phyloP scores from a whole-genome alignment of 805 yeast genomes.

The Teunomyces kruisii region DNA sequence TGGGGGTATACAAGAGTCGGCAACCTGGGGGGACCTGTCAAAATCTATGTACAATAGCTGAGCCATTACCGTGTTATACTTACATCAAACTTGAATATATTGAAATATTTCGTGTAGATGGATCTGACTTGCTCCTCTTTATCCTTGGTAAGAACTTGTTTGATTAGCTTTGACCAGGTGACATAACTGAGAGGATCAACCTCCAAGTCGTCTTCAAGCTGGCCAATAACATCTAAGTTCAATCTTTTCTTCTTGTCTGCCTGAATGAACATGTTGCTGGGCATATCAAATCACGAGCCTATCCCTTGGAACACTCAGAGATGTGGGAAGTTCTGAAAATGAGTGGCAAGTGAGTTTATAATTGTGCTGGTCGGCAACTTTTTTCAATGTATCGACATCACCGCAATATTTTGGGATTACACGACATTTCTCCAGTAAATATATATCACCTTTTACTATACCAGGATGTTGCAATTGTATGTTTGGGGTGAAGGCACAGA shows the following conservation, averaged over 20 bases:
- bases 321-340: not conserved
- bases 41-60: not conserved
- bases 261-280: slow-evolving; percentile 9
- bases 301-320: not conserved
- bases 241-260: slow-evolving; percentile 19
- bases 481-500: slow-evolving; percentile 51
- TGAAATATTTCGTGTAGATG: slow-evolving; percentile 59
- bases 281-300: not conserved
- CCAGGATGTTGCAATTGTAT: slow-evolving; percentile 34
- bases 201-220: slow-evolving; percentile 54
- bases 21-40: not conserved
- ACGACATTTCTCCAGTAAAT: not conserved
- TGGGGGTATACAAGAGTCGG: not conserved
- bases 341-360: slow-evolving; percentile 1
- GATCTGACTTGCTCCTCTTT: slow-evolving; percentile 58
- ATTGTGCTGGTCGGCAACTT: slow-evolving; percentile 1
- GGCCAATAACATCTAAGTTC: slow-evolving; percentile 54
- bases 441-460: not conserved
- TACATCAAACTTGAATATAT: slow-evolving; percentile 63
- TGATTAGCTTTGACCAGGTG: slow-evolving; percentile 58
- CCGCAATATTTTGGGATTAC: not conserved
- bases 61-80: slow-evolving; percentile 11
- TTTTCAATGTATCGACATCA: not conserved
- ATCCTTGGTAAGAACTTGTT: slow-evolving; percentile 49
- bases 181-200: slow-evolving; percentile 52